Evolutionary conservation across 345 rosid genomes (phyloP), one percentile per base, ranked within the genome.

Genomic region (Cardamine resedifolia): DNA sequence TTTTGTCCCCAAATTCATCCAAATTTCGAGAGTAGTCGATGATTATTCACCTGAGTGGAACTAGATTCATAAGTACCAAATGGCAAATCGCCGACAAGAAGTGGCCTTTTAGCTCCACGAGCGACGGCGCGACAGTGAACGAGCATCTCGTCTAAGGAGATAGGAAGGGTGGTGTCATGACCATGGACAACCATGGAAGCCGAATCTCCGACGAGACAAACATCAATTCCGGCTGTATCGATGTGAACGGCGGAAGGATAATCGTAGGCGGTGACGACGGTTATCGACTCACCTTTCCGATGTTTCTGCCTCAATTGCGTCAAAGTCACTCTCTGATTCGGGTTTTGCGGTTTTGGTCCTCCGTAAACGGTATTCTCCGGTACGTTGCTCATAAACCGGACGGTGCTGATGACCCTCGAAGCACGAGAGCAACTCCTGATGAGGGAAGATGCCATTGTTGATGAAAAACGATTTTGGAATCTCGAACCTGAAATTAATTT

Each of bases 181-280:
- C 98, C 97, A 77, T 95, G 99, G 58, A 95, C 92, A 28, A 91
- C 99, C 98, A 95, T 95, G 55, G 98, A 74, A 33, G 98, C 96
- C 0, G 99, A 90, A 75, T 95, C 97, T 4, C 99, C 99, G 7
- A 91, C 96, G 23, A 95, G 76, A 72, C 94, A 88, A 53, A 91
- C 63, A 67, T 95, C 97, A 19, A 95, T 85, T 21, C 92, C 98
- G 4, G 98, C 94, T 59, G 80, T 75, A 64, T 95, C 96, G 38
- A 95, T 31, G 70, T 90, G 98, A 66, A 88, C 98, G 1, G 91
- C 94, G 0, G 97, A 86, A 6, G 97, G 96, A 38, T 95, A 95
- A 71, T 95, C 97, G 66, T 91, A 90, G 43, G 86, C 96, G 48
- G 99, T 87, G 73, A 91, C 92, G 10, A 87, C 79, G 2, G 90